Percentiles rank a stretch among this genome's conserved stretches.
phyloP scores from a whole-genome alignment of 345 rosid genomes.

The Lepidium sativum region DNA sequence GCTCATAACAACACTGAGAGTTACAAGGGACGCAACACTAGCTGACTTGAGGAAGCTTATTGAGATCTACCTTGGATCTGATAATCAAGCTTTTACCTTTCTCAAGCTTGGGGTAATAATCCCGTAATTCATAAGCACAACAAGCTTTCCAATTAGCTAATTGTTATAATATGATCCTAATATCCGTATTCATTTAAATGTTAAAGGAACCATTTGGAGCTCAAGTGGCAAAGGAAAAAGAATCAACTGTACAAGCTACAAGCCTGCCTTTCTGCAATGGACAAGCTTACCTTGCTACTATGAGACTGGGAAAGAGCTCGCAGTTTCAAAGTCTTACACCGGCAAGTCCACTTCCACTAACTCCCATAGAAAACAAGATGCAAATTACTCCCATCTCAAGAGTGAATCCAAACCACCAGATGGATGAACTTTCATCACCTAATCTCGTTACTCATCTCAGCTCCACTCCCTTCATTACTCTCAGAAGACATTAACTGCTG shows the following conservation, averaged over 20 bases:
- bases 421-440: constrained; percentile 38
- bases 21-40: constrained; percentile 46
- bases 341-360: constrained; percentile 40
- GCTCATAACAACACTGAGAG: constrained; percentile 46
- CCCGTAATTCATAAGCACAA: not conserved
- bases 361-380: constrained; percentile 53
- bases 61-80: constrained; percentile 55
- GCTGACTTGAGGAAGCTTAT: constrained; percentile 68
- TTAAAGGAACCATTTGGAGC: constrained; percentile 55
- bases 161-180: constrained; percentile 4
- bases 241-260: constrained; percentile 34
- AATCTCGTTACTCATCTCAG: constrained; percentile 36
- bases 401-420: constrained; percentile 27
- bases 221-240: constrained; percentile 47
- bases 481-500: constrained; percentile 28
- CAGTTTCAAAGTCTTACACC: constrained; percentile 25
- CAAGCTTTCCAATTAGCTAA: not conserved
- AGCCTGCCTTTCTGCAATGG: constrained; percentile 47
- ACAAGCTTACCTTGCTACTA: constrained; percentile 42
- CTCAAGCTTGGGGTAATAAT: constrained; percentile 47
- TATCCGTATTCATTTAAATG: not conserved
- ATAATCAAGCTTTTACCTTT: constrained; percentile 45
- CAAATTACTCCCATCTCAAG: constrained; percentile 30
- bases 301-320: constrained; percentile 34
- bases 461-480: constrained; percentile 52